Evolutionary conservation across 495 filamentous ascomycete genomes (phyloP), one percentile per base, ranked within the genome.

Genomic region (Cercophora newfieldiana): DNA sequence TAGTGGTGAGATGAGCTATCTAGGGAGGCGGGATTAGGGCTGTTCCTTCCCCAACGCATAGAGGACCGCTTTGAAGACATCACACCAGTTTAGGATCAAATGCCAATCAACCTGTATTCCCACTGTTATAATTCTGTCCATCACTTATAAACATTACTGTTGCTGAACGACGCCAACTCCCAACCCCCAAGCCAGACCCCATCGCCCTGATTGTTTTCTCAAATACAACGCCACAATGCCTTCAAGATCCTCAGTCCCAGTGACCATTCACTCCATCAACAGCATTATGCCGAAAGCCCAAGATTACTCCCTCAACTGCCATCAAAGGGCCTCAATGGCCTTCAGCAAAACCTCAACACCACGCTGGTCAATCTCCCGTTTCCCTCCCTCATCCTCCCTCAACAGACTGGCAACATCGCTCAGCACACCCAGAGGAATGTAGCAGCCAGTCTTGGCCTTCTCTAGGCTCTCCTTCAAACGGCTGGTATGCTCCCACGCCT

Each of bases 401-500:
- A 99, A 73, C 58, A 93, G 79, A 83, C 91, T 92, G 14, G 90
- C 89, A 65, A 99, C 82, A 84, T 99, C 96, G 77, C 96, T 98
- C 82, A 93, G 85, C 76, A 96, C 78, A 0, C 96, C 96, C 18
- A 99, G 78, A 18, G 93, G 92, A 54, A 99, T 83, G 76, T 91
- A 92, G 22, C 87, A 87, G 22, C 87, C 90, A 57, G 85, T 85
- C 72, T 88, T 90, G 28, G 88, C 90, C 69, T 87, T 86, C 70
- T 97, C 93, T 53, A 97, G 77, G 67, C 90, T 94, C 81, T 97
- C 94, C 76, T 90, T 93, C 57, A 97, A 80, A 19, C 91, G 82
- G 63, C 89, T 92, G 4, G 96, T 98, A 77, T 97, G 93, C 80
- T 99, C 95, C 91, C 96, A 99, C 71, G 91, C 89, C 71, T 85